Base-by-base conservation (phyloP, 202 grass and related monocot genomes). In the Carex arenaria region DNA sequence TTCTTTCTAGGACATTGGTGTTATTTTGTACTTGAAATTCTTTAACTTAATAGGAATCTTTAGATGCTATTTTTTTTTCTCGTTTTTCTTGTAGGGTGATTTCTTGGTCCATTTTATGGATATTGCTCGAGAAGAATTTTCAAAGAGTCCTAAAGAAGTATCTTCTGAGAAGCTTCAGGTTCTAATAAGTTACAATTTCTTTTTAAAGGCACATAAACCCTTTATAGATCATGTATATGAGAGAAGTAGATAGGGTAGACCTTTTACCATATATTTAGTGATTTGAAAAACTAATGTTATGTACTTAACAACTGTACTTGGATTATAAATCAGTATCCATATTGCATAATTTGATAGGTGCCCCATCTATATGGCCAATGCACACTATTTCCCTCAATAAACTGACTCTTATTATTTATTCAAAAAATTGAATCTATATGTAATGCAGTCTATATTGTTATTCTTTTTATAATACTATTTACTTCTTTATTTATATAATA, bases 101-200 rank as follows among this genome's bases (percentile, higher is more conserved):
- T 98, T 95, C 93, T 90, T 98, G 89, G 95, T 98, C 86, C 95
- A 98, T 85, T 98, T 98, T 88, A 98, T 98, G 91, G 95, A 98
- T 89, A 98, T 95, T 92, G 93, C 96, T 83, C 76, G 85, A 87
- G 96, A 98, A 85, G 96, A 98, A 84, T 91, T 98, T 86, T 86
- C 83, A 19, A 98, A 95, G 85, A 95, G 81, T 82, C 93, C 88
- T 51, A 88, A 91, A 86, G 93, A 98, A 85, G 93, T 98, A 84
- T 98, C 89, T 75, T 83, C 90, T 85, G 96, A 95, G 84, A 98
- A 98, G 67, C 89, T 95, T 88, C 91, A 98, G 93, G 96, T 95
- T 43, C 85, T 75, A 28, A 86, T 26, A 76, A 75, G 9, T 31
- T 59, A 34, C 54, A n/a, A 75, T 7, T 14, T 30, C 7, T 15